These are phyloP conservation scores for Neofusicoccum umdonicola DNA, from an alignment of 2,329 filamentous ascomycete genomes.

Conservation along the genomic window DNA sequence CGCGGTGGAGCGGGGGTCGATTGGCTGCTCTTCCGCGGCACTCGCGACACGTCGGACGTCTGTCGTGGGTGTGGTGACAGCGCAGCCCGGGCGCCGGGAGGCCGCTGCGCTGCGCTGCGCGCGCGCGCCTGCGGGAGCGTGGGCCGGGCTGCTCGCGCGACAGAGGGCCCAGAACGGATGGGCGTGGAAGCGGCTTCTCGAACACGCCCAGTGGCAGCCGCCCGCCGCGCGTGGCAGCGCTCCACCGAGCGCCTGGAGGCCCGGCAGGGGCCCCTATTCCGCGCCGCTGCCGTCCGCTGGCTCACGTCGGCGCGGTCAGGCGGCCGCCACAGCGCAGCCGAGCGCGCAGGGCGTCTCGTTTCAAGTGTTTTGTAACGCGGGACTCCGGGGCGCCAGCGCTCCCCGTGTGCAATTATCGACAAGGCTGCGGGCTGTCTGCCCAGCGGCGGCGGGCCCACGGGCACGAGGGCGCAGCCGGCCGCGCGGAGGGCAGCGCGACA, in stretches of 20 bases:
- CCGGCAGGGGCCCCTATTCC: background rate
- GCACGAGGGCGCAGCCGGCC: no score
- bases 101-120: no score
- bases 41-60: background rate
- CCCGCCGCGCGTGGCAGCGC: background rate
- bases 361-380: constrained; percentile 7
- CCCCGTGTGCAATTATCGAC: no score
- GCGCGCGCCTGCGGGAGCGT: no score
- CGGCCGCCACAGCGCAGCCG: background rate
- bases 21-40: background rate
- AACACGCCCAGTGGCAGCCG: background rate
- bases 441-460: no score
- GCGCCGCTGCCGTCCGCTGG: background rate
- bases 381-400: no score
- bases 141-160: background rate
- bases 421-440: no score
- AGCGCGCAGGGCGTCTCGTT: constrained; percentile 5
- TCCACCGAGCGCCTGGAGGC: background rate
- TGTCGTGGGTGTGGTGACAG: constrained; percentile 8
- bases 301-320: background rate
- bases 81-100: background rate
- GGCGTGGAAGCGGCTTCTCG: constrained; percentile 8
- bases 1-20: background rate
- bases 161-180: background rate
- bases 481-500: no score